Evolutionary conservation across 1,139 yeast genomes (phyloP), one percentile per base, ranked within the genome.

Genomic region (Kodamaea derodonti): DNA sequence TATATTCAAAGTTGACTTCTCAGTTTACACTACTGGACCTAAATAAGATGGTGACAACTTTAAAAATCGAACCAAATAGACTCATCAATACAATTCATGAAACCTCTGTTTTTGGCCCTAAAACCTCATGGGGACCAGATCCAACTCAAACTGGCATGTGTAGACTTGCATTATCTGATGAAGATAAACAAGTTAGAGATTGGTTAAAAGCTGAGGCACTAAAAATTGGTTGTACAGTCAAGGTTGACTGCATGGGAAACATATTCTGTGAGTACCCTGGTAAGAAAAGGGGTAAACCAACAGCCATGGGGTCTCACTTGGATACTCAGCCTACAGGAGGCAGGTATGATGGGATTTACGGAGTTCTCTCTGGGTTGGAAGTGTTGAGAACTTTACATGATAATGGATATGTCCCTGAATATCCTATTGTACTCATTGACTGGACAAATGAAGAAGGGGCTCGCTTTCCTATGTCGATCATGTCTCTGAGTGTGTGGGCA

Each of bases 361-460:
- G 88, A 15, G 88, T 82, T 5, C 62, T 80, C 33, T 59, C 81
- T 10, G 88, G 86, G 0, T 58, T 82, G 28, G 87, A 82, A 52
- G 78, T 81, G 4, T 53, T 82, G 42, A 61, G 86, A 41, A 79
- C 87, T 3, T 56, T 81, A 48, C 75, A 78, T 40, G 85, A 78
- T 11, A 75, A 78, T 52, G 58, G 67, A 27, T 69, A 59, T 46
- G 63, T 62, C 13, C 85, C 90, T 11, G 69, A 78, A 36, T 80
- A 68, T 41, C 88, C 87, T 10, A 70, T 82, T 36, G 80, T 82
- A 4, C 68, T 78, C 7, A 67, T 81, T 30, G 67, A 77, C 50
- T 82, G 90, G 90, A 78, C 82, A 48, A 82, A 82, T 49, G 90
- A 82, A 52, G 90, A 82, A 61, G 90, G 90, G 30, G 87, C 88